Base-by-base conservation (phyloP, 192 early-diverging fungal species). In the Coemansia sp. region DNA sequence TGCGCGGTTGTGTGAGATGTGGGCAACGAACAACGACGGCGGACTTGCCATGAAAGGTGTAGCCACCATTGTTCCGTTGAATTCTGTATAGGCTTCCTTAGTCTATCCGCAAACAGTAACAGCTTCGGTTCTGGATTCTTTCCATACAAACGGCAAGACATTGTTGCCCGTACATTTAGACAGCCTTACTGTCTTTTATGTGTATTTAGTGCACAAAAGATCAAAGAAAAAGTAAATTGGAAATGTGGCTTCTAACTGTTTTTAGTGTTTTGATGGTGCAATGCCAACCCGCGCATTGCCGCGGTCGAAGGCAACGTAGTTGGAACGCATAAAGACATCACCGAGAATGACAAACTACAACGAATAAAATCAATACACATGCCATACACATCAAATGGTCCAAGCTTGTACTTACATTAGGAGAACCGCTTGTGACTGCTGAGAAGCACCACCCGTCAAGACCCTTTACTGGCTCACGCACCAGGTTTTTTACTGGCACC, bases 11-110 rank as follows among this genome's bases (percentile, higher is more conserved):
- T 87, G 79, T 41, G 88, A 91, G 59, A 73, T 89, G 57, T 91
- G 90, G 90, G 82, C 83, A 6, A 77, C 72, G 38, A 86, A 85
- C 63, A 68, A 75, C 16, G 59, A 85, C 12, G 84, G 82, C 7
- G 82, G 83, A n/a, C 40, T 91, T 45, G 79, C 88, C 30, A 88
- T 91, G 85, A 85, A 83, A 56, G 90, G 88, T 33, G 59, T 65
- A 3, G 87, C 82, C 12, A 70, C 72, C 3, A 46, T 76, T 65
- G 72, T 62, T 52, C 55, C 61, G 19, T 50, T 61, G 51, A 5
- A 35, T 35, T 6, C 33, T 35, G 33, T 5, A 15, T 35, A 35
- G 26, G 18, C n/a, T 52, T 35, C 33, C 33, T 35, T 35, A 35
- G 2, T 35, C 7, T 7, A 35, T 35, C 2, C 7, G 33, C 33